Evolutionary conservation across 768 basidiomycete species (phyloP).

Genomic region (Tulasnella sp.): DNA sequence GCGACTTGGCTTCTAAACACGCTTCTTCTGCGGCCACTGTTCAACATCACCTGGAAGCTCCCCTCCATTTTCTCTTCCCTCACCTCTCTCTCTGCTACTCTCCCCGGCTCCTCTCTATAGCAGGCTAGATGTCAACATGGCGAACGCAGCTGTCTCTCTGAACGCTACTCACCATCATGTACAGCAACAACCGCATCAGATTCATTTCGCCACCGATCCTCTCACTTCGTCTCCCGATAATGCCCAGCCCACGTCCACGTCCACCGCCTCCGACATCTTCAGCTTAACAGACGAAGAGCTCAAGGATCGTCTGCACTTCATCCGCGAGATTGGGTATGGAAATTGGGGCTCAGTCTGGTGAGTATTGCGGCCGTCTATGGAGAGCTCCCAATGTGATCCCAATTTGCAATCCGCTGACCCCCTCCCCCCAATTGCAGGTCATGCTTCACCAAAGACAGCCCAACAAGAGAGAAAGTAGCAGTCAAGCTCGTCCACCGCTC

Average conservation of each 20-base stretch:
- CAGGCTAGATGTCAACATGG: background rate
- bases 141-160: background rate
- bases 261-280: constrained; percentile 11
- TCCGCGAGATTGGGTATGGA: constrained; percentile 55
- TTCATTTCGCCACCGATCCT: background rate
- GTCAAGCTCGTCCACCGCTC: constrained; percentile 86
- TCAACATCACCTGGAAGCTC: background rate
- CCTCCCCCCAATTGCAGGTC: constrained; percentile 47
- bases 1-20: background rate
- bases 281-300: constrained; percentile 15
- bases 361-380: background rate
- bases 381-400: background rate
- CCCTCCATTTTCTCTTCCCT: background rate
- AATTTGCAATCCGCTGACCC: background rate
- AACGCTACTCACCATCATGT: background rate
- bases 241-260: background rate
- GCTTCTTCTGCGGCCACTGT: background rate
- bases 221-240: background rate
- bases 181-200: too few relatives aligned
- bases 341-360: constrained; percentile 89
- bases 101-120: background rate
- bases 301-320: constrained; percentile 10
- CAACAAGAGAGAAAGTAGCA: constrained; percentile 48
- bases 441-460: constrained; percentile 27
- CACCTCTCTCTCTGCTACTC: background rate